Percentiles rank a stretch among this genome's conserved stretches.
phyloP scores from a whole-genome alignment of 163 green algal genomes.

The Smithsoniella earleae region DNA sequence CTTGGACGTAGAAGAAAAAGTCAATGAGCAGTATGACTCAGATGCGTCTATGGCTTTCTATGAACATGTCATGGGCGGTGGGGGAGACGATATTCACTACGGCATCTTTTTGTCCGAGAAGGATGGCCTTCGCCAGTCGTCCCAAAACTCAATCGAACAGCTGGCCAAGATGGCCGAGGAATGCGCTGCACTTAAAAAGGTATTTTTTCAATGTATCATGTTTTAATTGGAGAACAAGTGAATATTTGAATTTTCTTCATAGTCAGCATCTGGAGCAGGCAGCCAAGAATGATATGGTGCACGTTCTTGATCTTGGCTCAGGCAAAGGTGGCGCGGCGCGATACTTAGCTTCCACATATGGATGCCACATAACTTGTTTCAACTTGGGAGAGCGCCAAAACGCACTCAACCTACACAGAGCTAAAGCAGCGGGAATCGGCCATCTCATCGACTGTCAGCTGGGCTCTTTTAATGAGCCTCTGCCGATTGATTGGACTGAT shows the following conservation, averaged over 20 bases:
- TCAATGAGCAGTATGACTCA: slow-evolving; percentile 42
- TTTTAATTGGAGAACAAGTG: too few species aligned
- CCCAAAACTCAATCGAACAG: neutral
- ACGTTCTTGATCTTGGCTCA: slow-evolving; percentile 37
- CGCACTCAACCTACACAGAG: slow-evolving; percentile 33
- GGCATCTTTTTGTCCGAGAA: slow-evolving; percentile 34
- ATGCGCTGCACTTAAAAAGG: slow-evolving; percentile 10
- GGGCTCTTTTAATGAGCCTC: slow-evolving; percentile 36
- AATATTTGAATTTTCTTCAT: too few species aligned
- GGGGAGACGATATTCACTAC: slow-evolving; percentile 43
- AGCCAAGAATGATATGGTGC: neutral
- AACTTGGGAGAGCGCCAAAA: slow-evolving; percentile 41
- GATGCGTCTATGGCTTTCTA: slow-evolving; percentile 37
- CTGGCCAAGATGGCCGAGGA: neutral
- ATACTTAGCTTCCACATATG: slow-evolving; percentile 35
- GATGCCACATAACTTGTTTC: slow-evolving; percentile 37
- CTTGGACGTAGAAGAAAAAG: slow-evolving; percentile 33
- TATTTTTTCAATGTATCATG: too few species aligned
- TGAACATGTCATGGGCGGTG: slow-evolving; percentile 39
- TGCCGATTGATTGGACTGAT: slow-evolving; percentile 38
- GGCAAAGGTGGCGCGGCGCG: slow-evolving; percentile 35
- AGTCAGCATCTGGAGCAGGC: too few species aligned
- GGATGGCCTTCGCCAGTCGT: slow-evolving; percentile 32
- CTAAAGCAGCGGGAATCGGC: slow-evolving; percentile 31
- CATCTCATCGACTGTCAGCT: slow-evolving; percentile 31